phyloP scores from a whole-genome alignment of 2,329 filamentous ascomycete genomes.

The Arthrobotrys megalospora region DNA sequence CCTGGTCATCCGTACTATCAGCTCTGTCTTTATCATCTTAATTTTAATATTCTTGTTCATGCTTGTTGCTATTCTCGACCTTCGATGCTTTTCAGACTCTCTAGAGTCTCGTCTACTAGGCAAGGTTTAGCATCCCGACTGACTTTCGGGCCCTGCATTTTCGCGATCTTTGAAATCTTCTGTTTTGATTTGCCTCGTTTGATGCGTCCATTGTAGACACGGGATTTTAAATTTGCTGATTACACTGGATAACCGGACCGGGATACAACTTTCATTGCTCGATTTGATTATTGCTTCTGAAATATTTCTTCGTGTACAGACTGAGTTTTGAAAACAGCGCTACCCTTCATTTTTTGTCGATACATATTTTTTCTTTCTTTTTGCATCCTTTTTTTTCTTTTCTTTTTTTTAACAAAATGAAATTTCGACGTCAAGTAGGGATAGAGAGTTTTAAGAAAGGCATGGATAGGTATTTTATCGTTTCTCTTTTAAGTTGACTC shows the following conservation, averaged over 20 bases:
- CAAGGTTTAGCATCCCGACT: conserved; percentile 26
- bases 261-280: conserved; percentile 53
- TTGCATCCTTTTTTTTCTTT: neutral
- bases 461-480: conserved; percentile 33
- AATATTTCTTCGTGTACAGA: conserved; percentile 46
- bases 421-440: conserved; percentile 30
- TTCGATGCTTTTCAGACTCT: conserved; percentile 23
- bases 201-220: conserved; percentile 54
- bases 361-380: conserved; percentile 39
- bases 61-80: conserved; percentile 26
- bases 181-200: conserved; percentile 33
- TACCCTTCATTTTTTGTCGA: conserved; percentile 36
- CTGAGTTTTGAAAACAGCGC: conserved; percentile 49
- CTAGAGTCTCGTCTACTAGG: conserved; percentile 1
- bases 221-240: conserved; percentile 60
- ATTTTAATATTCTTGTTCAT: conserved; percentile 56
- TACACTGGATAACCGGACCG: conserved; percentile 61
- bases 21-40: conserved; percentile 39
- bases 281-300: conserved; percentile 8
- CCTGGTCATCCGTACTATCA: conserved; percentile 35
- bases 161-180: conserved; percentile 15
- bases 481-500: conserved; percentile 16
- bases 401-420: conserved; percentile 32
- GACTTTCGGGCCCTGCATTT: conserved; percentile 20
- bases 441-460: conserved; percentile 59